phyloP scores from a whole-genome alignment of 2,329 filamentous ascomycete species.

The Colletotrichum sp. region DNA sequence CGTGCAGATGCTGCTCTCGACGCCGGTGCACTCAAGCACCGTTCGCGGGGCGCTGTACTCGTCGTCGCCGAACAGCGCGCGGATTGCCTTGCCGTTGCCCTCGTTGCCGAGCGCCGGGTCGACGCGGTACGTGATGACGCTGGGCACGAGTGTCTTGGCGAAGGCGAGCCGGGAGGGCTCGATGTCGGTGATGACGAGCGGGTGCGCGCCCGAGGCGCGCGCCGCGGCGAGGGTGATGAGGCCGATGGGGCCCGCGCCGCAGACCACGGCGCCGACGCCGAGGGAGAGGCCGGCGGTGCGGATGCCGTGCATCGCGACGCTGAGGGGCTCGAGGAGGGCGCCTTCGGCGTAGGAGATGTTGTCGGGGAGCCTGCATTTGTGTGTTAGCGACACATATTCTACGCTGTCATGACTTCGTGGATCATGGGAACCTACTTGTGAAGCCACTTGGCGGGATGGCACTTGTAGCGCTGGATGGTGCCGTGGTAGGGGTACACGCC shows the following conservation, averaged over 20 bases:
- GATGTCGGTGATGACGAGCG: constrained; percentile 68
- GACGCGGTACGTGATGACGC: constrained; percentile 59
- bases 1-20: constrained; percentile 67
- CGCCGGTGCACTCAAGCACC: constrained; percentile 70
- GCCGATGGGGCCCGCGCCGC: constrained; percentile 69
- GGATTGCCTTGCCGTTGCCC: constrained; percentile 56
- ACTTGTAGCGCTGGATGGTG: constrained; percentile 65
- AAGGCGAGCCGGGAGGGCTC: constrained; percentile 61
- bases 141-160: constrained; percentile 61
- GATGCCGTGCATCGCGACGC: constrained; percentile 68
- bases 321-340: constrained; percentile 68
- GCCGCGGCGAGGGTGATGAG: constrained; percentile 63
- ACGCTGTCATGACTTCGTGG: not conserved
- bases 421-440: constrained; percentile 43
- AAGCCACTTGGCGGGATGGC: constrained; percentile 65
- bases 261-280: constrained; percentile 61
- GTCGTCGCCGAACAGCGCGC: constrained; percentile 55
- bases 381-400: not conserved
- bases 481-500: constrained; percentile 67
- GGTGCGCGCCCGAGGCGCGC: constrained; percentile 66
- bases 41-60: constrained; percentile 64
- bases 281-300: constrained; percentile 56
- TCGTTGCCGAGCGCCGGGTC: constrained; percentile 47
- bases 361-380: constrained; percentile 51
- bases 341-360: constrained; percentile 62